Percentiles rank a stretch among this genome's conserved stretches.
phyloP scores from a whole-genome alignment of 2,329 filamentous ascomycete species.

The Bisporella sp. region DNA sequence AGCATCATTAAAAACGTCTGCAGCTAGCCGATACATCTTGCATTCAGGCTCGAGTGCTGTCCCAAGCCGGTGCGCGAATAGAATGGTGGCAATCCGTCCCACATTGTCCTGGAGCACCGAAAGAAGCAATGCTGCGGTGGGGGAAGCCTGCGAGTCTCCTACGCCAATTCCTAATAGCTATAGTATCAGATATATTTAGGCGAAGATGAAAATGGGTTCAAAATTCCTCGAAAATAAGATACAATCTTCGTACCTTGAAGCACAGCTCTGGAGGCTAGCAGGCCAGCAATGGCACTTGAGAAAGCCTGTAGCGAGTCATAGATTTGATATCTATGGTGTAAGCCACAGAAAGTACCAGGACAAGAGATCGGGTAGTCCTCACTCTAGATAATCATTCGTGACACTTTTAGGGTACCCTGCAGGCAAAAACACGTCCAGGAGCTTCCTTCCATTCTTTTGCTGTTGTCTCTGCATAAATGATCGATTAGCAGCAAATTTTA shows the following conservation, averaged over 20 bases:
- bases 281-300: constrained; percentile 55
- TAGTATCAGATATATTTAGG: not conserved
- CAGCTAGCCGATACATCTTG: constrained; percentile 63
- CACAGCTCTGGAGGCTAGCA: constrained; percentile 60
- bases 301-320: constrained; percentile 59
- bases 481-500: no score
- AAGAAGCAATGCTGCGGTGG: constrained; percentile 58
- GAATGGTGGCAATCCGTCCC: constrained; percentile 60
- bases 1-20: constrained; percentile 64
- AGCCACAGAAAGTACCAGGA: no score
- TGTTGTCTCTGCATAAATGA: no score
- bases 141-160: constrained; percentile 56
- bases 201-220: not conserved
- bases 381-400: constrained; percentile 63
- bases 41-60: constrained; percentile 64
- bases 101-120: constrained; percentile 59
- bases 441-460: constrained; percentile 18
- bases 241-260: constrained; percentile 44
- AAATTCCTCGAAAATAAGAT: not conserved
- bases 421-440: constrained; percentile 58
- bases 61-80: constrained; percentile 62
- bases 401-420: constrained; percentile 64
- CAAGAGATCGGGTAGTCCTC: constrained; percentile 21
- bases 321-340: no score
- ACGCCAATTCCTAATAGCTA: constrained; percentile 51